Conservation (phyloP, 768 basidiomycete genomes). For the Phanerochaete sordida region DNA sequence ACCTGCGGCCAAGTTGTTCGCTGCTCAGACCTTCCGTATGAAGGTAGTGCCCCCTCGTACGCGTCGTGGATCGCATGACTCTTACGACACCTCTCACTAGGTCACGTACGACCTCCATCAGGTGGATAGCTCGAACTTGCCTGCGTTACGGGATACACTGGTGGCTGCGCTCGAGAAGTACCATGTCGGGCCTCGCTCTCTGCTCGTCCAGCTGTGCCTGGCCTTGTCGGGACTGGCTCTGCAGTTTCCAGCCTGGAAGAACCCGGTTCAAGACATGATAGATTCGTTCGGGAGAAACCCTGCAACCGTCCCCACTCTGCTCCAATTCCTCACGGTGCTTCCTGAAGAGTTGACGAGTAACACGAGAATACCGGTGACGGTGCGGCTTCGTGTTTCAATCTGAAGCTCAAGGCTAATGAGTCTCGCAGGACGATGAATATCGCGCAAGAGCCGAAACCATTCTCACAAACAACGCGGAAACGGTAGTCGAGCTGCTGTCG, state of each 20-base stretch:
- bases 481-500: slow-evolving; percentile 73
- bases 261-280: slow-evolving; percentile 78
- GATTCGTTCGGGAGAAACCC: slow-evolving; percentile 84
- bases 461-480: slow-evolving; percentile 62
- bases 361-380: slow-evolving; percentile 83
- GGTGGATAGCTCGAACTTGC: slow-evolving; percentile 68
- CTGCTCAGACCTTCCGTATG: slow-evolving; percentile 92
- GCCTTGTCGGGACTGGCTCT: slow-evolving; percentile 88
- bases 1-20: slow-evolving; percentile 82
- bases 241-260: slow-evolving; percentile 83
- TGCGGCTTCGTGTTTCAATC: slow-evolving; percentile 41
- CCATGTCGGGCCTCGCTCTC: slow-evolving; percentile 72
- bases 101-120: slow-evolving; percentile 94
- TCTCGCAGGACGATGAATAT: slow-evolving; percentile 70
- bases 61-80: background rate
- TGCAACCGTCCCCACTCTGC: slow-evolving; percentile 72
- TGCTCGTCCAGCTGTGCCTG: slow-evolving; percentile 87
- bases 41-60: slow-evolving; percentile 57
- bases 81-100: slow-evolving; percentile 40
- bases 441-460: slow-evolving; percentile 55
- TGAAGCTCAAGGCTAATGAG: background rate
- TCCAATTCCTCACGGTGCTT: slow-evolving; percentile 87
- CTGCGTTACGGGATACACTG: slow-evolving; percentile 85
- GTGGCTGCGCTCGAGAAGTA: slow-evolving; percentile 71
- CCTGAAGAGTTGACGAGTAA: slow-evolving; percentile 89